Conservation (phyloP, 768 basidiomycete genomes). For the Termitomyces heimii region DNA sequence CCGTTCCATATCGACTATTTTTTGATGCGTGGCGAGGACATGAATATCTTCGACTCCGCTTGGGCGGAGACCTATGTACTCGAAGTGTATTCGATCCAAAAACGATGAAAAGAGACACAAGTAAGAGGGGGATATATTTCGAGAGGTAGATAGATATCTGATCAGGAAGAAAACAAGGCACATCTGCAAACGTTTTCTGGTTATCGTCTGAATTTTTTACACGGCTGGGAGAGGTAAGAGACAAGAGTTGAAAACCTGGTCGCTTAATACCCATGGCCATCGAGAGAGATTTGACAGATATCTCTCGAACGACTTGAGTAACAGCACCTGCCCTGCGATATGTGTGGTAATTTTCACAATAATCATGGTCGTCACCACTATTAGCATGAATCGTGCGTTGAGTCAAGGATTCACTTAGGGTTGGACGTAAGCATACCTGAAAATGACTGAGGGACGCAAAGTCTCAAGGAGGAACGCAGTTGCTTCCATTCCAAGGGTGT, state of each 20-base stretch:
- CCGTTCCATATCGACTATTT: neutral
- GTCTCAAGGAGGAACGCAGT: constrained; percentile 60
- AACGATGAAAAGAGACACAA: constrained; percentile 52
- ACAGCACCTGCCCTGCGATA: constrained; percentile 13
- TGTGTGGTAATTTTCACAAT: constrained; percentile 65
- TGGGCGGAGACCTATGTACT: constrained; percentile 4
- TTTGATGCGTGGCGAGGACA: constrained; percentile 3
- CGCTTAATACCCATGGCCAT: constrained; percentile 82
- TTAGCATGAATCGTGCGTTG: constrained; percentile 5
- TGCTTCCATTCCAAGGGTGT: constrained; percentile 64
- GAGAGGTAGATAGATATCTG: constrained; percentile 74
- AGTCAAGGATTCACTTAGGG: neutral
- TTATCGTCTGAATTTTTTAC: neutral
- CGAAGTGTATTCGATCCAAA: constrained; percentile 20
- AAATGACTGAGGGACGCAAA: constrained; percentile 62
- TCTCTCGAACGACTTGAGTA: constrained; percentile 47
- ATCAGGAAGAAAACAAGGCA: constrained; percentile 77
- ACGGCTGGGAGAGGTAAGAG: constrained; percentile 41
- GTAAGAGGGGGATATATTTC: constrained; percentile 62
- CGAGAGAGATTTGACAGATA: constrained; percentile 86
- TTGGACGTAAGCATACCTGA: constrained; percentile 47
- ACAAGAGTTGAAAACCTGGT: constrained; percentile 89
- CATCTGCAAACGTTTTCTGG: constrained; percentile 39
- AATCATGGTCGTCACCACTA: constrained; percentile 94
- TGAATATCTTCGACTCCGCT: constrained; percentile 6